A percentile compares a stretch with the other conserved stretches of the same genome.
Evolutionary conservation across 2,329 filamentous ascomycete species (phyloP).

Genomic region (Alternaria sp.): DNA sequence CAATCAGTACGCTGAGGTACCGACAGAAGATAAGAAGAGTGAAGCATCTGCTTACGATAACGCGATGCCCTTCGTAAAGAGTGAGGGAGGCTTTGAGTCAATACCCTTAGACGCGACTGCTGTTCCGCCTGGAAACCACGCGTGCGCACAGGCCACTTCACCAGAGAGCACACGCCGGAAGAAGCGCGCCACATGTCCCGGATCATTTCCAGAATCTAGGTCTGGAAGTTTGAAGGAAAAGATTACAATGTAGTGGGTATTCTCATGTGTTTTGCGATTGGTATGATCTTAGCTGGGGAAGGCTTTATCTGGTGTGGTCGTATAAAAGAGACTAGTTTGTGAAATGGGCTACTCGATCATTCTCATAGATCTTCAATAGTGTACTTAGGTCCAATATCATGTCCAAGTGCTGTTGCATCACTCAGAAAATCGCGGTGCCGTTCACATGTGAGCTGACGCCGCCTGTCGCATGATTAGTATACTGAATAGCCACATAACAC

Average conservation of each 20-base stretch:
- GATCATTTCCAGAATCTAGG: not conserved
- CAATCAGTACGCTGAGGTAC: not conserved
- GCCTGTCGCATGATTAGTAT: constrained; percentile 29
- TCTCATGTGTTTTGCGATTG: not conserved
- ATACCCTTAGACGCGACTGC: not conserved
- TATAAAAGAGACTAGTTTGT: not conserved
- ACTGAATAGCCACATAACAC: not conserved
- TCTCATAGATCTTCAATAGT: not conserved
- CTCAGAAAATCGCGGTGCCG: constrained; percentile 52
- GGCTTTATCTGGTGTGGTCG: not conserved
- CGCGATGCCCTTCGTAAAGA: not conserved
- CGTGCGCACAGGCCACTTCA: not conserved
- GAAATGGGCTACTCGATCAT: not conserved
- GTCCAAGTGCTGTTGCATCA: not conserved
- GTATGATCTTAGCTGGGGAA: too few relatives aligned
- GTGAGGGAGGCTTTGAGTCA: not conserved
- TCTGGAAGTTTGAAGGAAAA: not conserved
- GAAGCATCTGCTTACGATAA: too few relatives aligned
- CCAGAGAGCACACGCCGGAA: not conserved
- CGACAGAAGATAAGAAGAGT: not conserved
- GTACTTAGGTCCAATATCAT: rapidly evolving
- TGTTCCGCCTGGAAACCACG: not conserved
- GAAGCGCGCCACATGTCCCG: not conserved
- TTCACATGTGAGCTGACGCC: constrained; percentile 57
- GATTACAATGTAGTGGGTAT: not conserved